A percentile compares a stretch with the other conserved stretches of the same genome.
Evolutionary conservation across 495 filamentous ascomycete species (phyloP).

Genomic region (Tetracladium marchalianum): DNA sequence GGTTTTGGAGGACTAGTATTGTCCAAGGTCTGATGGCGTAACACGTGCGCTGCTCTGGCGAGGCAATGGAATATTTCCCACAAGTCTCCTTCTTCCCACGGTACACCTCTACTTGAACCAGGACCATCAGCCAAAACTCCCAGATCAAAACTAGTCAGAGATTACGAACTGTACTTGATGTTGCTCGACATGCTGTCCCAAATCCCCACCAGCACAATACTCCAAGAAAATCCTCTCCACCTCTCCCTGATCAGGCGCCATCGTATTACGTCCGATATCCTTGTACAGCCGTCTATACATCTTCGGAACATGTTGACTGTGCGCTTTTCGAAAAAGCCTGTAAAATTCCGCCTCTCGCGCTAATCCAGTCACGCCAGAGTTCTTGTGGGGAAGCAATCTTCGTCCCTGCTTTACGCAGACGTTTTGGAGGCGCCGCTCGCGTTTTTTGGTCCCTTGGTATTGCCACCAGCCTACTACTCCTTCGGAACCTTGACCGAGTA

Average conservation of each 20-base stretch:
- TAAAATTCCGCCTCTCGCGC: background rate
- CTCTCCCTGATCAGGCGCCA: background rate
- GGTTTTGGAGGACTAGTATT: background rate
- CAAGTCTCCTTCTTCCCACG: background rate
- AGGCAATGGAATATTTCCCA: constrained; percentile 11
- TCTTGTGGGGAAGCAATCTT: too few species aligned
- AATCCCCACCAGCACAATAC: constrained; percentile 4
- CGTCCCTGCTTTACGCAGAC: constrained; percentile 6
- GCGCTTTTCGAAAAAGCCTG: background rate
- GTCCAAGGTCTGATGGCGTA: constrained; percentile 4
- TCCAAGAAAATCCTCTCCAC: constrained; percentile 7
- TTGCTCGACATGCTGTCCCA: background rate
- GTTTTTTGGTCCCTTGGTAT: constrained; percentile 1
- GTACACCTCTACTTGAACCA: background rate
- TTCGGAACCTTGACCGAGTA: constrained; percentile 3
- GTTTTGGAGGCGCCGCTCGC: background rate
- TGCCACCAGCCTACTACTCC: constrained; percentile 8
- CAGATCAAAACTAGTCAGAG: background rate
- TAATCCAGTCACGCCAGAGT: background rate
- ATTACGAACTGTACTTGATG: background rate
- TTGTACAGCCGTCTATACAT: constrained; percentile 2
- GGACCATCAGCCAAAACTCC: too few species aligned
- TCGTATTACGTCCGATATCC: background rate
- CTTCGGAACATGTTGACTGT: constrained; percentile 1
- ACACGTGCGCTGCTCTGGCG: constrained; percentile 2